Evolutionary conservation across 2,329 filamentous ascomycete species (phyloP), one percentile per base, ranked within the genome.

Genomic region (Neonectria sp.): DNA sequence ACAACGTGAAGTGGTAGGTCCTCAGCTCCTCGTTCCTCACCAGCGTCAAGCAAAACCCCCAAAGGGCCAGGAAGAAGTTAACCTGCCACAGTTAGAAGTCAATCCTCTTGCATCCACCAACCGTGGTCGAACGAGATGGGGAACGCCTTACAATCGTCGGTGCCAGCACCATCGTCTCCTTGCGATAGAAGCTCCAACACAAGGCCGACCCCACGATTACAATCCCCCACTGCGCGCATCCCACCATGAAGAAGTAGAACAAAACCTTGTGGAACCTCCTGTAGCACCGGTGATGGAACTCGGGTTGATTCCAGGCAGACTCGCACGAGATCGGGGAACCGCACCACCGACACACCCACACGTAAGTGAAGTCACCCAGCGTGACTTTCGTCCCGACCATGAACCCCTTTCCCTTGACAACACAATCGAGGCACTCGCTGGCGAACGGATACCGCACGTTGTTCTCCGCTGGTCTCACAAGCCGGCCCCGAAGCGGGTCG

Each of bases 281-380:
- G 58, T 82, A 83, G 69, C 84, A 86, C 7, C 4, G 3, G 12
- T 71, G 68, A 68, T 86, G 84, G 64, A 84, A 85, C 72, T 85
- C 79, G 35, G 79, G 75, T 58, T 80, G 76, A 7, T 78, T 77
- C 68, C 73, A 78, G 9, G 78, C 78, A 12, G 73, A 66, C 29
- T 73, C 73, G 5, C 67, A 65, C 6, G 73, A 69, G 35, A 84
- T 75, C 8, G 83, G 83, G 65, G 75, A 79, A 0, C 84, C 83
- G 71, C 84, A 86, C 78, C 82, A 85, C 7, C 83, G 79, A 51
- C 84, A 86, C 12, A 83, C 76, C 76, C 79, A 84, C 31, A 79
- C 77, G 5, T 68, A 72, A 11, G 72, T 68, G 21, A 73, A 71
- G 49, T 81, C 81, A 6, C 77, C 82, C 48, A 85, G 76, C 0